Percentiles rank a stretch among this genome's conserved stretches.
phyloP scores from a whole-genome alignment of 1,284 basidiomycete species.

The Cutaneotrichosporon spelunceum region DNA sequence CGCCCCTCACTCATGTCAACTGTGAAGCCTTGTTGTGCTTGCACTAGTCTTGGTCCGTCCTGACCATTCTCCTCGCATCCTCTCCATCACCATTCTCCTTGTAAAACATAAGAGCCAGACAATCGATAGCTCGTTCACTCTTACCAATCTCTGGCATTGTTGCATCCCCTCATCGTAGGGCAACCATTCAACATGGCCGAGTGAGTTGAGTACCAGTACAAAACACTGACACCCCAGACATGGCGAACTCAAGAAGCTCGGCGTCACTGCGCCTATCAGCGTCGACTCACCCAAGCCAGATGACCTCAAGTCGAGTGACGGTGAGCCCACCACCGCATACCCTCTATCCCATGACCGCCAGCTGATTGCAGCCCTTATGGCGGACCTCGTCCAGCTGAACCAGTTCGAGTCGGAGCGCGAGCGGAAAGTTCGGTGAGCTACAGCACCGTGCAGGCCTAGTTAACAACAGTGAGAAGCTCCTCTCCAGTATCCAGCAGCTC shows the following conservation, averaged over 20 bases:
- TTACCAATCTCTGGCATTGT: background rate
- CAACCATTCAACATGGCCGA: constrained; percentile 14
- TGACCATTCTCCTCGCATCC: background rate
- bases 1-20: background rate
- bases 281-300: constrained; percentile 65
- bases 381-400: constrained; percentile 79
- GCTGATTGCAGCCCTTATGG: constrained; percentile 52
- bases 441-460: background rate
- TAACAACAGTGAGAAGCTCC: constrained; percentile 74
- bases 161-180: background rate
- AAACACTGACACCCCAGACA: constrained; percentile 14
- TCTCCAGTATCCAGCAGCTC: constrained; percentile 82
- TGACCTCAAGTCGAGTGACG: constrained; percentile 72
- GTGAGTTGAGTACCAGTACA: constrained; percentile 3
- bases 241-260: constrained; percentile 40
- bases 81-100: background rate
- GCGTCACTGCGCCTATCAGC: constrained; percentile 83
- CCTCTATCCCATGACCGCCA: background rate
- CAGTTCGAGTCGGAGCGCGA: constrained; percentile 90
- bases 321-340: constrained; percentile 62
- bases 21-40: constrained; percentile 6
- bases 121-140: background rate
- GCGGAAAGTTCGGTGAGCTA: constrained; percentile 74
- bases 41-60: background rate
- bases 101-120: background rate